phyloP scores from a whole-genome alignment of 306 rosid species.

The Vicia faba region DNA sequence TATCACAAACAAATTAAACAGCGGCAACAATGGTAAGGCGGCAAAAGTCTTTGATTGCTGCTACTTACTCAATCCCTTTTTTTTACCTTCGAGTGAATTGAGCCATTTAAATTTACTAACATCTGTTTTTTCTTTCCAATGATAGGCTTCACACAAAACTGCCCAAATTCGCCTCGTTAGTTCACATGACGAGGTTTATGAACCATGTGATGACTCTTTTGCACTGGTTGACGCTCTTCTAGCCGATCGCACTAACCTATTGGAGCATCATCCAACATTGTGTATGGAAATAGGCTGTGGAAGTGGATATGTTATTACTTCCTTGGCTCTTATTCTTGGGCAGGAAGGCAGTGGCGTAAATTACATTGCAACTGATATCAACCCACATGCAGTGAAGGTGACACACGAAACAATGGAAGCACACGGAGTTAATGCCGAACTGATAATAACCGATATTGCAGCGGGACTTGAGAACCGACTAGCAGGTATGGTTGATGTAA shows the following conservation, averaged over 20 bases:
- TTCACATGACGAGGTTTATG: constrained; percentile 89
- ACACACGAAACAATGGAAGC: constrained; percentile 76
- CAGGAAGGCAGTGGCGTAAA: constrained; percentile 53
- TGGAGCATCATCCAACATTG: constrained; percentile 65
- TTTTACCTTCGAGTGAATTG: constrained; percentile 5
- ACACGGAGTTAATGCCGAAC: constrained; percentile 85
- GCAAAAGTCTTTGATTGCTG: constrained; percentile 18
- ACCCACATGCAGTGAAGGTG: constrained; percentile 69
- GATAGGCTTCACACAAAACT: constrained; percentile 52
- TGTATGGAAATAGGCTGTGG: constrained; percentile 96
- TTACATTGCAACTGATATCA: constrained; percentile 89
- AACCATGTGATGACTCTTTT: constrained; percentile 95
- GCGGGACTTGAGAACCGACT: constrained; percentile 78
- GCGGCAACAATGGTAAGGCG: constrained; percentile 39
- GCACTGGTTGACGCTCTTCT: constrained; percentile 94
- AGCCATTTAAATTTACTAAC: constrained; percentile 22
- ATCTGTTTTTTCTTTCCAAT: constrained; percentile 8
- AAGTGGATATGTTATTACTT: constrained; percentile 92
- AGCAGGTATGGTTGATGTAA: constrained; percentile 76
- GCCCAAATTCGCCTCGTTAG: constrained; percentile 89
- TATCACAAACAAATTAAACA: constrained; percentile 24
- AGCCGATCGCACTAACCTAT: constrained; percentile 65
- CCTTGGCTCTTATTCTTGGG: constrained; percentile 87
- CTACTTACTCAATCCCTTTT: background rate
- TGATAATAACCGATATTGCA: constrained; percentile 74